These are phyloP conservation scores for Annulohypoxylon nitens DNA, from an alignment of 495 filamentous ascomycete genomes.

Conservation along the genomic window DNA sequence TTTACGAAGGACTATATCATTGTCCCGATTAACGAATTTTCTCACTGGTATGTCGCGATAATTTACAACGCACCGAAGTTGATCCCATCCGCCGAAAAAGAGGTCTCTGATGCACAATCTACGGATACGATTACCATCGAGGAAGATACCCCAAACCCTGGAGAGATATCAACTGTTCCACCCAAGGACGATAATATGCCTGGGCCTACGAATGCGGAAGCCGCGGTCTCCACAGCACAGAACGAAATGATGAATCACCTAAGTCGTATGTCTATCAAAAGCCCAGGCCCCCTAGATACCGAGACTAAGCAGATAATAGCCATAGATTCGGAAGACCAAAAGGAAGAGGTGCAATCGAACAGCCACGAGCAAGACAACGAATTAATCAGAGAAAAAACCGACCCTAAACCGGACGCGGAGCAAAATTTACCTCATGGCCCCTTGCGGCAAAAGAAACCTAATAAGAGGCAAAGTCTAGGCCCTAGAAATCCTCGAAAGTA, in stretches of 20 bases:
- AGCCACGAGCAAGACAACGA: conserved; percentile 22
- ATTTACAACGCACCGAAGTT: conserved; percentile 86
- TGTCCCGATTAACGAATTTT: conserved; percentile 88
- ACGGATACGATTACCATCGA: conserved; percentile 36
- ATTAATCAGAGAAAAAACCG: conserved; percentile 18
- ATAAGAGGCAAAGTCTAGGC: conserved; percentile 43
- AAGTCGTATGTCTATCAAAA: conserved; percentile 48
- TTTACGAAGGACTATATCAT: conserved; percentile 90
- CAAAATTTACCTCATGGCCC: conserved; percentile 17
- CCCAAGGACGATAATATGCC: conserved; percentile 13
- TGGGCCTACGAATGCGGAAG: background rate
- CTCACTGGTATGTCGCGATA: conserved; percentile 95
- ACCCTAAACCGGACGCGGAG: conserved; percentile 26
- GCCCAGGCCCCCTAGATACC: conserved; percentile 16
- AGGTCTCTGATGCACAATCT: conserved; percentile 35
- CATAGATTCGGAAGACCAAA: conserved; percentile 15
- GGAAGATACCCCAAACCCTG: conserved; percentile 25
- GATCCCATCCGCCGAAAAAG: conserved; percentile 52
- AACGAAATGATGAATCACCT: conserved; percentile 39
- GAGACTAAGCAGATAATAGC: conserved; percentile 38
- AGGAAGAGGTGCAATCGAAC: conserved; percentile 8
- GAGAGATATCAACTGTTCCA: conserved; percentile 7
- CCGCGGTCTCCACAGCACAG: conserved; percentile 13
- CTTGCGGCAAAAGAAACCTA: conserved; percentile 35
- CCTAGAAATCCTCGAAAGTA: conserved; percentile 57